Evolutionary conservation across 106 monocot genomes (phyloP).

Genomic region (Allium fistulosum): DNA sequence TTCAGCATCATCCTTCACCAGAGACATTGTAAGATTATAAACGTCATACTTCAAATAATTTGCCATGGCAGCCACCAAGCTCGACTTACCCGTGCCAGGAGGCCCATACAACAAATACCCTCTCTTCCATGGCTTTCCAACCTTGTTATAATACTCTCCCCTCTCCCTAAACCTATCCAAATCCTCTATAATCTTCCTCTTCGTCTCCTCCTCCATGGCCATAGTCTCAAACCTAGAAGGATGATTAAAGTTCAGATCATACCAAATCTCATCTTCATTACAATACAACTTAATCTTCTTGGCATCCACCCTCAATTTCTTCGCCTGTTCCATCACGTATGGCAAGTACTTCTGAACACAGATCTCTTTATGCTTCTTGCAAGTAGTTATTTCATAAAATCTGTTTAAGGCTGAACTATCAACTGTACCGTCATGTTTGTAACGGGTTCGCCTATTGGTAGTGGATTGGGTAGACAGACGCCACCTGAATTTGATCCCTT

Average conservation of each 20-base stretch:
- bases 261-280: conserved; percentile 13
- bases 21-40: conserved; percentile 14
- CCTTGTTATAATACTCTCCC: conserved; percentile 15
- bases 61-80: conserved; percentile 25
- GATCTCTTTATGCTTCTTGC: conserved; percentile 16
- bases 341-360: conserved; percentile 12
- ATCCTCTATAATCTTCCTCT: conserved; percentile 16
- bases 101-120: conserved; percentile 28
- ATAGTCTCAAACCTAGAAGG: conserved; percentile 29
- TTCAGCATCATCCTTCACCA: not conserved
- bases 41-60: conserved; percentile 19
- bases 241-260: conserved; percentile 6
- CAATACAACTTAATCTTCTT: conserved; percentile 8
- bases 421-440: no score
- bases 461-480: not conserved
- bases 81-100: conserved; percentile 25
- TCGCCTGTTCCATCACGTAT: conserved; percentile 2
- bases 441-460: not conserved
- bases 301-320: conserved; percentile 3
- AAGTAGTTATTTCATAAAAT: conserved; percentile 7
- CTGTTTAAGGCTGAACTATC: not conserved
- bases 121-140: conserved; percentile 26
- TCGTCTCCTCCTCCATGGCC: conserved; percentile 21
- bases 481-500: conserved; percentile 8
- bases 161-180: conserved; percentile 16